A percentile compares a stretch with the other conserved stretches of the same genome.
phyloP scores from a whole-genome alignment of 331 rosid species.

The Quercus tomentella region DNA sequence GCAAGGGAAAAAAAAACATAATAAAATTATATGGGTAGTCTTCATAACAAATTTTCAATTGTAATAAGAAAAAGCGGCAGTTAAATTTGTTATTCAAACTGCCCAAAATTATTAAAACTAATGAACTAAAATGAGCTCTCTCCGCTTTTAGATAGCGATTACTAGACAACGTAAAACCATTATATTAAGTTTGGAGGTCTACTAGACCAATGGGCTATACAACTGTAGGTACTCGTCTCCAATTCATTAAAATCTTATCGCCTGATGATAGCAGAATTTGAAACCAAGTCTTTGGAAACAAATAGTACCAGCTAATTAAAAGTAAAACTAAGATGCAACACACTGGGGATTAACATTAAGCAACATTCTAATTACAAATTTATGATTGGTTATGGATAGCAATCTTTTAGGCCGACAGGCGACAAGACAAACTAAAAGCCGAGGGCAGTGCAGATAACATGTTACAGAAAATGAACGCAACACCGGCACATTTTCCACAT shows the following conservation, averaged over 20 bases:
- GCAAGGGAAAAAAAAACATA: background rate
- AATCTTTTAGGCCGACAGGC: background rate
- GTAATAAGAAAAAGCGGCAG: no score
- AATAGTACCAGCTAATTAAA: background rate
- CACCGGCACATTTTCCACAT: conserved; percentile 7
- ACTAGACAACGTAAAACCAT: no score
- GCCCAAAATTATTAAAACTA: no score
- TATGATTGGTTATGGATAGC: background rate
- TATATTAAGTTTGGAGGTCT: no score
- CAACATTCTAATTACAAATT: background rate
- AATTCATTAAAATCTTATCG: background rate
- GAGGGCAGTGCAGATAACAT: background rate
- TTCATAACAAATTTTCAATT: background rate
- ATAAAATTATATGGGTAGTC: background rate
- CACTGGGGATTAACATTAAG: background rate
- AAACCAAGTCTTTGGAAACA: no score
- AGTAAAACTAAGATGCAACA: background rate
- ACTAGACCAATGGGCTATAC: background rate
- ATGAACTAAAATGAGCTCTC: no score
- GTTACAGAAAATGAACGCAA: background rate
- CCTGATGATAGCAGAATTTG: background rate
- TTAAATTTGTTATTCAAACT: no score
- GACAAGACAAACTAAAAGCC: background rate
- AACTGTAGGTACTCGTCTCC: background rate
- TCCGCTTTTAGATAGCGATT: no score